These are phyloP conservation scores for Trametes cinnabarina DNA, from an alignment of 768 basidiomycete genomes.

Conservation along the genomic window DNA sequence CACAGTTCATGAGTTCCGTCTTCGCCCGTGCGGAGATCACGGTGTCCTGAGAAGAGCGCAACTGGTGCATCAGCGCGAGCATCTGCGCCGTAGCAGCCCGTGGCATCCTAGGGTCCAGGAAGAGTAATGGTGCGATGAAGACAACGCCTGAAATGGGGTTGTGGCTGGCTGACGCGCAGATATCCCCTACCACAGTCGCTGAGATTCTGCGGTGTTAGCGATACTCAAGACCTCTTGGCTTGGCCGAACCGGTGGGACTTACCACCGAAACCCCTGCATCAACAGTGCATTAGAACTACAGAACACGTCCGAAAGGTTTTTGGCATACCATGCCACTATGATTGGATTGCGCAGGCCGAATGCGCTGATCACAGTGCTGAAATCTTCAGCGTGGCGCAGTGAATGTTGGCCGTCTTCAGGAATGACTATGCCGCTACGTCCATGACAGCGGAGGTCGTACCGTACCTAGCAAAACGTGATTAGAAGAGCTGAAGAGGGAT, in stretches of 20 bases:
- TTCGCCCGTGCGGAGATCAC: slow-evolving; percentile 12
- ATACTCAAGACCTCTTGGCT: background rate
- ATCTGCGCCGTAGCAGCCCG: slow-evolving; percentile 10
- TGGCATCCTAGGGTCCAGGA: slow-evolving; percentile 14
- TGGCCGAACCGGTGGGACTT: background rate
- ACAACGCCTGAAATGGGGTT: slow-evolving; percentile 19
- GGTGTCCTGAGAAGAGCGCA: slow-evolving; percentile 12
- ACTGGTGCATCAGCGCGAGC: slow-evolving; percentile 4
- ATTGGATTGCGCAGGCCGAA: slow-evolving; percentile 24
- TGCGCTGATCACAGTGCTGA: slow-evolving; percentile 17
- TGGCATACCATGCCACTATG: slow-evolving; percentile 24
- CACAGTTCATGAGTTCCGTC: slow-evolving; percentile 16
- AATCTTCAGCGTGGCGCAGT: slow-evolving; percentile 23
- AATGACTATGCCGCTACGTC: slow-evolving; percentile 17
- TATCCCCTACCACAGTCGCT: slow-evolving; percentile 22
- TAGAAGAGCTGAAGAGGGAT: background rate
- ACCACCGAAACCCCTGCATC: slow-evolving; percentile 11
- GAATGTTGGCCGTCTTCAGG: slow-evolving; percentile 14
- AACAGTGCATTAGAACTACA: background rate
- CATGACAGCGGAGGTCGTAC: slow-evolving; percentile 27
- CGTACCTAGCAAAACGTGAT: slow-evolving; percentile 16
- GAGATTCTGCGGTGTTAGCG: background rate
- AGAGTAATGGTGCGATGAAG: slow-evolving; percentile 17
- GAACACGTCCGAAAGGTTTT: background rate
- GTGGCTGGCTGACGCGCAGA: slow-evolving; percentile 13